Evolutionary conservation across 768 basidiomycete species (phyloP), one percentile per base, ranked within the genome.

Genomic region (Wakefieldia striispora): DNA sequence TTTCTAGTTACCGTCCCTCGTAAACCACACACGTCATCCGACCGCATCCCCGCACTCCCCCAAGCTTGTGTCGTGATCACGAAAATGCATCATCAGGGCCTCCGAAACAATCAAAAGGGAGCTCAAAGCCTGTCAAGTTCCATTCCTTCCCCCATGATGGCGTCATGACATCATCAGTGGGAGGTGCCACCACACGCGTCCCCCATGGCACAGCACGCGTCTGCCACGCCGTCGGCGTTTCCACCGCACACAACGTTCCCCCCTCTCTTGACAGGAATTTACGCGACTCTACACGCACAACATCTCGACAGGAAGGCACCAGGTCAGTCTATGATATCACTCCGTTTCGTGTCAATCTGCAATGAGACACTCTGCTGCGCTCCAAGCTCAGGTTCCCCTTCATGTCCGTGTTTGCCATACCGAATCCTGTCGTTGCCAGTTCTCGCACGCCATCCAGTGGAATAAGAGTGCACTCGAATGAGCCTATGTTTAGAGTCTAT

Each of bases 171-270:
- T 55, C 55, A 56, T 38, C 49, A 42, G 37, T 45, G 40, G 36
- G 24, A 46, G 40, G 54, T 40, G 54, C 14, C 16, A 6, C 33
- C 33, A 6, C 33, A 56, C 60, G 51, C 56, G 50, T 53, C 42
- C 58, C 54, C 63, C 58, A 65, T 53, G 63, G 58, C 56, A 65
- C 53, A 48, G 45, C 64, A 66, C 64, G 64, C 49, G 57, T 59
- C 50, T 23, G 44, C 57, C 64, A 65, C 53, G 57, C 55, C n/a
- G 51, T 36, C 35, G 17, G 17, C 45, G 8, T 35, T 33, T 42
- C 38, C 49, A 29, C 12, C 19, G 13, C 59, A 33, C 59, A 33
- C 33, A 58, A 57, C 45, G 40, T 47, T 24, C n/a, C 36, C 35
- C 23, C 36, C 41, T 33, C 43, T 13, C 38, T 39, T 39, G n/a